Base-by-base conservation (phyloP, 1,284 basidiomycete genomes). In the Ceratorhiza oryzae-sativae region DNA sequence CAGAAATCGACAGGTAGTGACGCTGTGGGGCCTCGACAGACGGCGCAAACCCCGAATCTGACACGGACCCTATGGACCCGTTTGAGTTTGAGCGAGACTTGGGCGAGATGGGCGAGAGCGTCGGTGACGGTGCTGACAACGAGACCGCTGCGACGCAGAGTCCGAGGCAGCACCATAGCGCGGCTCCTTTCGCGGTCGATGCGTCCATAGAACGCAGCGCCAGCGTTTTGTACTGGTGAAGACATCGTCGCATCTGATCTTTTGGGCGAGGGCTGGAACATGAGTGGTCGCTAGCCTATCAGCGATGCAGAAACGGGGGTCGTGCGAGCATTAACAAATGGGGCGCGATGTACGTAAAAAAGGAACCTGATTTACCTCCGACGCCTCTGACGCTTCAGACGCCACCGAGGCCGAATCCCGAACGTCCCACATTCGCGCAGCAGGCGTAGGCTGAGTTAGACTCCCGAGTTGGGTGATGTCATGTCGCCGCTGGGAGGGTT, bases 111-210 rank as follows among this genome's bases (percentile, higher is more conserved):
- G 61, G 36, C 13, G 36, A 39, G 48, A 18, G 60, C n/a, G 25
- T 27, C 18, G 13, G 12, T n/a, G 62, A 23, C 30, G 41, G 41
- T 46, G 62, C 20, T 23, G n/a, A 1, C n/a, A 36, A 32, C 45
- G 60, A 62, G 42, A 10, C 15, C 3, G 32, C 15, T 15, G 27
- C 60, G 13, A 49, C 49, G 27, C 62, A n/a, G 41, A 65, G 62
- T 27, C 62, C 62, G n/a, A 65, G 62, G 23, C 62, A 65, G 25
- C 62, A 65, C 62, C 62, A 65, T 10, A 65, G 49, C 30, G 27
- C 48, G 5, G 48, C 46, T n/a, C 36, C 62, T 27, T 65, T 65
- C 13, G 62, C 48, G 25, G 32, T n/a, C 20, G 46, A 25, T 8
- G 30, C 9, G 45, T 46, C 32, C 18, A 63, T 13, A 25, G 42